Percentiles rank a stretch among this genome's conserved stretches.
Evolutionary conservation across 495 filamentous ascomycete species (phyloP).

Genomic region (Haplographium delicatum): DNA sequence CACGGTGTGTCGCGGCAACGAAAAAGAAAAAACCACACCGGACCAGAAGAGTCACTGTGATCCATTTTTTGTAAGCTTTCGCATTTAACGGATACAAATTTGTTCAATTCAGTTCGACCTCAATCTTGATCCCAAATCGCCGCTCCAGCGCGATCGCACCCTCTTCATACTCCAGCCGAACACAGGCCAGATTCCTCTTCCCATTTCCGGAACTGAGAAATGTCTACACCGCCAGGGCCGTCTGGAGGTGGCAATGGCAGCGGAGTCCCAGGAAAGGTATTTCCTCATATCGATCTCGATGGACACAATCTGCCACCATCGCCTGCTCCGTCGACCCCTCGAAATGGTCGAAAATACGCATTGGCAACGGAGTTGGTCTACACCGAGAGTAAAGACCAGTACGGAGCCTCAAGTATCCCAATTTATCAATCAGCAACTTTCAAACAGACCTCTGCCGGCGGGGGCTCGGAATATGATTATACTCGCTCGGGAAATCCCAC

Average conservation of each 20-base stretch:
- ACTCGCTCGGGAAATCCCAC: slow-evolving; percentile 96
- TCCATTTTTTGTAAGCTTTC: too few relatives aligned
- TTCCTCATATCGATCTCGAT: slow-evolving; percentile 73
- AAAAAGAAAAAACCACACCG: too few relatives aligned
- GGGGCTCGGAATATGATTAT: slow-evolving; percentile 89
- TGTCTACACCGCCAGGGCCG: slow-evolving; percentile 34
- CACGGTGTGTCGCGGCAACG: too few relatives aligned
- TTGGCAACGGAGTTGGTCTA: slow-evolving; percentile 94
- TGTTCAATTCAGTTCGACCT: slow-evolving; percentile 19
- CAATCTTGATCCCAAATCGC: background rate
- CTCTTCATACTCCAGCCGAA: slow-evolving; percentile 3
- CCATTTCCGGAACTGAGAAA: too few relatives aligned
- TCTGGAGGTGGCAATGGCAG: slow-evolving; percentile 19
- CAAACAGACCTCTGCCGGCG: slow-evolving; percentile 77
- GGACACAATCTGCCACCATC: slow-evolving; percentile 91
- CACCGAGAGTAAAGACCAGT: slow-evolving; percentile 92
- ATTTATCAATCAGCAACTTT: slow-evolving; percentile 99
- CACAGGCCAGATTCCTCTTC: slow-evolving; percentile 13
- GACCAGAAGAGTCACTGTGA: too few relatives aligned
- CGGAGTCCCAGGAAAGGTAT: slow-evolving; percentile 55
- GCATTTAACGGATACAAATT: too few relatives aligned
- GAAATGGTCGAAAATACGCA: slow-evolving; percentile 75
- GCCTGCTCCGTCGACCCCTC: slow-evolving; percentile 87
- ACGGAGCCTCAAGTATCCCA: slow-evolving; percentile 88
- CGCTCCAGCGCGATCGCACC: background rate